A percentile compares a stretch with the other conserved stretches of the same genome.
phyloP scores from a whole-genome alignment of 2,329 filamentous ascomycete species.

The Keithomyces neogunnii region DNA sequence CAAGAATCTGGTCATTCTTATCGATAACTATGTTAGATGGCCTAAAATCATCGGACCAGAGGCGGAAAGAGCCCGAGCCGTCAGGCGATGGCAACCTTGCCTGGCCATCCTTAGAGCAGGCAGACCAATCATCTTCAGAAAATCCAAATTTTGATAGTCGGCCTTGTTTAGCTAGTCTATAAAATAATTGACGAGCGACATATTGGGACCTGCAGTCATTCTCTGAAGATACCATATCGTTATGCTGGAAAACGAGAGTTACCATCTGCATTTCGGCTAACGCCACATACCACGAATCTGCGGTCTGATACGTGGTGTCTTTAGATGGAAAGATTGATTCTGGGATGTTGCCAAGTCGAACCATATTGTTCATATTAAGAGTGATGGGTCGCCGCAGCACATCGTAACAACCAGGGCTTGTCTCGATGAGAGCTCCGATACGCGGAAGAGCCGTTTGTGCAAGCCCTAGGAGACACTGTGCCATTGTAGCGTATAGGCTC shows the following conservation, averaged over 20 bases:
- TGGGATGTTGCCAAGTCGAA: constrained; percentile 15
- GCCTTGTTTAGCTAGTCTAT: constrained; percentile 19
- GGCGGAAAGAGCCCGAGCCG: background rate
- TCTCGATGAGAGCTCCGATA: constrained; percentile 13
- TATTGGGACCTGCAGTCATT: constrained; percentile 35
- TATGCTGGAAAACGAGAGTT: constrained; percentile 30
- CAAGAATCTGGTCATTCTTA: constrained; percentile 16
- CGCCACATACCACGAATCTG: constrained; percentile 25
- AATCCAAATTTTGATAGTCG: constrained; percentile 7
- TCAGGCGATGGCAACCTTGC: background rate
- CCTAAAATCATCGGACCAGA: constrained; percentile 2
- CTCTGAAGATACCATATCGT: constrained; percentile 20
- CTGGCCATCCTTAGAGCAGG: too few species aligned
- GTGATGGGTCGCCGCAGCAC: constrained; percentile 27
- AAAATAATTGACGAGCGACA: constrained; percentile 32
- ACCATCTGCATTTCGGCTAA: constrained; percentile 30
- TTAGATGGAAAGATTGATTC: constrained; percentile 10
- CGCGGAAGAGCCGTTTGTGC: constrained; percentile 12
- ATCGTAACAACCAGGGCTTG: constrained; percentile 13
- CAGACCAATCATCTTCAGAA: too few species aligned
- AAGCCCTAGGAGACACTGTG: constrained; percentile 25
- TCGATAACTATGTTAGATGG: constrained; percentile 23
- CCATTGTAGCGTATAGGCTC: too few species aligned
- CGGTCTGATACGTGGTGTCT: constrained; percentile 12
- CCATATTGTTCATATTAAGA: constrained; percentile 31